Evolutionary conservation across 75 land plant genomes (phyloP).

Genomic region (Selaginella moellendorffii): DNA sequence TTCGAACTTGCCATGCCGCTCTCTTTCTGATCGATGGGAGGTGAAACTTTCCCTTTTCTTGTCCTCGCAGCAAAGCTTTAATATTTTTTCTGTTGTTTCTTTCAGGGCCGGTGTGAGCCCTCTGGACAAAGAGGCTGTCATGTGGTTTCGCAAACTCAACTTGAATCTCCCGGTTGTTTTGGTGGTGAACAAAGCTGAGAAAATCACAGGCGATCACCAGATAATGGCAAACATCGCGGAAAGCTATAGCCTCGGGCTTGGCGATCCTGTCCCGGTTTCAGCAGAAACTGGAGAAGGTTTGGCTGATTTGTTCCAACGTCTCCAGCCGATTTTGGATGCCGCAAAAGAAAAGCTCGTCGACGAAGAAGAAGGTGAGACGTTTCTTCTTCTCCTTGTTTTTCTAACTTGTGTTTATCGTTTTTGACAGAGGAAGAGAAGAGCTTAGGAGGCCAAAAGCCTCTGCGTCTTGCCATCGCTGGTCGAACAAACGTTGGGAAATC

Average conservation of each 20-base stretch:
- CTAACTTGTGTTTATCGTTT: no score
- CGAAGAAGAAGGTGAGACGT: conserved; percentile 14
- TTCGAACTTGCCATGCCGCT: conserved; percentile 60
- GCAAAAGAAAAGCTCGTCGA: conserved; percentile 19
- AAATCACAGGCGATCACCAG: conserved; percentile 33
- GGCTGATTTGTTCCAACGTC: conserved; percentile 58
- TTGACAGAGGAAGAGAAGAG: neutral
- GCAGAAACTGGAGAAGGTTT: conserved; percentile 92
- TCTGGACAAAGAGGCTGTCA: conserved; percentile 70
- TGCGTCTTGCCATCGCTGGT: conserved; percentile 93
- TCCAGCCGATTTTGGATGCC: conserved; percentile 59
- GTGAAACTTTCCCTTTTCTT: no score
- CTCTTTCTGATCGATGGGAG: conserved; percentile 89
- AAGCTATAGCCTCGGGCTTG: conserved; percentile 77
- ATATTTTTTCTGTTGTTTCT: neutral
- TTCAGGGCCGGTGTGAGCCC: conserved; percentile 78
- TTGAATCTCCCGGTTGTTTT: conserved; percentile 41
- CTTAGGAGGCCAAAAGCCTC: conserved; percentile 17
- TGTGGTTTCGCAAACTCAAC: conserved; percentile 81
- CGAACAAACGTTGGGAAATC: conserved; percentile 98
- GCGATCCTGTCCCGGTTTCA: conserved; percentile 76
- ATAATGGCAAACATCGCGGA: conserved; percentile 52
- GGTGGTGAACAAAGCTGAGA: conserved; percentile 80
- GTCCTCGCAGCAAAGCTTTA: no score
- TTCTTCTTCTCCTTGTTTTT: no score